Evolutionary conservation across 768 basidiomycete species (phyloP), one percentile per base, ranked within the genome.

Genomic region (Ramaria sp.): DNA sequence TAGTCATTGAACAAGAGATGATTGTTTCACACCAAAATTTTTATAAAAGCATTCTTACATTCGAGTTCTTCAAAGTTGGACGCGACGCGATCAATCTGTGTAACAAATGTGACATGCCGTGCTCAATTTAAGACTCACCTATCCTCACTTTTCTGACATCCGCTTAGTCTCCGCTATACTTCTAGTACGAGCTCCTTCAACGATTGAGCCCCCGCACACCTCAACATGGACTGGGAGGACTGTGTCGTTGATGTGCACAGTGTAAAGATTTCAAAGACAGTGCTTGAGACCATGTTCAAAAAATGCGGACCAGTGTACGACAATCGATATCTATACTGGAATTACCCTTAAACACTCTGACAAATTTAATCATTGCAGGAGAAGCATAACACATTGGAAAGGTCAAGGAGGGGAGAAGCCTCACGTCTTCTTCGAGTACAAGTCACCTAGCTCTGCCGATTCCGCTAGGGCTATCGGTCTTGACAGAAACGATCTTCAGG

Each of bases 161-260:
- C 45, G 45, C 45, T 27, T 22, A 18, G 25, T 47, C 45, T 32
- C 45, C 45, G 45, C 45, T 16, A 10, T 16, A 9, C 16, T 22
- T 22, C 25, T 24, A 9, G 42, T 27, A 22, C 45, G 9, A 10
- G 9, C 24, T 18, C 3, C 5, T n/a, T 16, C 45, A 8, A 5
- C 28, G 16, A 41, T n/a, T n/a, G 39, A 9, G 8, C 25, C 16
- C 25, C 16, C 25, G 16, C 3, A 5, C 42, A n/a, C 32, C 13
- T 9, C 39, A n/a, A 7, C 8, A 50, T 50, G 48, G 32, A 32
- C 27, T 50, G 48, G 48, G 48, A 50, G 20, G 53, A 55, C 16
- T 36, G 53, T 27, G 43, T 55, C 18, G 53, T 55, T 24, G 53
- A 55, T 22, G 53, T 55, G 24, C 53, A 55, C 45, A 55, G 53